phyloP scores from a whole-genome alignment of 176 grass and related monocot genomes.

The Triticum timopheevii region DNA sequence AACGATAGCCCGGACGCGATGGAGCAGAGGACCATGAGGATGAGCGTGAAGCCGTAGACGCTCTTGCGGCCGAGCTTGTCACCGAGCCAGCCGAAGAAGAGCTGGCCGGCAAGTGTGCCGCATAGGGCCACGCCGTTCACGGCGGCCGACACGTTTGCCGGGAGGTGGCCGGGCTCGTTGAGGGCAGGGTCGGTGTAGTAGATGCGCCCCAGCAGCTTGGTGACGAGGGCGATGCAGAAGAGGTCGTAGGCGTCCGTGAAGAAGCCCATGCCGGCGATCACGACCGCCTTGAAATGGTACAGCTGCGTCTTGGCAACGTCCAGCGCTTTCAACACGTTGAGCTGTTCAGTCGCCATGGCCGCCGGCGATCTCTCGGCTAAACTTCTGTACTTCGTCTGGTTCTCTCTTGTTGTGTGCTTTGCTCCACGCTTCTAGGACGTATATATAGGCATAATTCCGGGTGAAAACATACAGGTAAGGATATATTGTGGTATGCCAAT shows the following conservation, averaged over 20 bases:
- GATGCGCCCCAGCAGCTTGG: conserved; percentile 70
- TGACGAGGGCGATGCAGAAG: conserved; percentile 59
- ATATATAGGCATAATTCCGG: neutral
- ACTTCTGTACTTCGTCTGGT: neutral
- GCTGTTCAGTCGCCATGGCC: conserved; percentile 52
- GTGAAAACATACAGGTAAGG: too few species aligned
- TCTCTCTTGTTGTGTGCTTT: too few species aligned
- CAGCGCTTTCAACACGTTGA: conserved; percentile 53
- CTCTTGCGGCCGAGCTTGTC: conserved; percentile 79
- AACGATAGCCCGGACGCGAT: conserved; percentile 62
- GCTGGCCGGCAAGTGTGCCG: conserved; percentile 67
- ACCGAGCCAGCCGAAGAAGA: conserved; percentile 83
- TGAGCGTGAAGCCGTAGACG: conserved; percentile 74
- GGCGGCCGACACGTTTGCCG: conserved; percentile 60
- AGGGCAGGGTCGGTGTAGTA: conserved; percentile 56
- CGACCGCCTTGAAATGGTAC: conserved; percentile 79
- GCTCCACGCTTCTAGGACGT: neutral
- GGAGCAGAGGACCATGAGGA: conserved; percentile 66
- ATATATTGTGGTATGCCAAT: too few species aligned
- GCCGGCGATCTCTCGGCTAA: neutral
- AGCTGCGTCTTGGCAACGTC: conserved; percentile 69
- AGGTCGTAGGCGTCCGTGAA: conserved; percentile 90
- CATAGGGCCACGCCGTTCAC: conserved; percentile 68
- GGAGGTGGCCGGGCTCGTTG: conserved; percentile 46
- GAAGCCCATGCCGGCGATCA: conserved; percentile 88